Evolutionary conservation across 345 rosid genomes (phyloP), one percentile per base, ranked within the genome.

Genomic region (Populus pruinosa): DNA sequence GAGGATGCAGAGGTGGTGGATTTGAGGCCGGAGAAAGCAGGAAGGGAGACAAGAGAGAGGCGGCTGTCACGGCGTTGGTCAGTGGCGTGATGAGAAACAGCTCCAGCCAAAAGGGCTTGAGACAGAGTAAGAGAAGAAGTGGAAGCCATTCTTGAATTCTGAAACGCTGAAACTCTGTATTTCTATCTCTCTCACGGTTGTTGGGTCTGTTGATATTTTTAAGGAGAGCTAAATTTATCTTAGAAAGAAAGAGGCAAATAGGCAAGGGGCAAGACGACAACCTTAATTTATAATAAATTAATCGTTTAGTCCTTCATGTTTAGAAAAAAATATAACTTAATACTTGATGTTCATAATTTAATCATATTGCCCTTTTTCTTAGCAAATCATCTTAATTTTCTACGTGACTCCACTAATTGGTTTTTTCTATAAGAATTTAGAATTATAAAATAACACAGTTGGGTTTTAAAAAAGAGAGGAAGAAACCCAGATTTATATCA

Each of bases 41-140:
- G 91, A 4, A 85, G n/a, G n/a, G 91, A 78, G 77, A 0, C 87
- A 13, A 36, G 90, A 83, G 53, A 82, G 73, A 0, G 91, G 80
- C 63, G 83, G 78, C 59, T 87, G 36, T 56, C 69, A 82, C 83
- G 50, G 35, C 84, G 70, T 17, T 78, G 84, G n/a, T 81, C 67
- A 39, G 87, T 83, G 76, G 70, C 88, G 66, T 85, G 83, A 78
- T 82, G 77, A 41, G 92, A 85, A 76, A 84, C 77, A 70, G 91
- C 85, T 35, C 89, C 86, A 31, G 88, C 80, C 16, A 90, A 79
- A 64, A 90, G 89, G 70, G 86, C 86, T 67, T 88, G 94, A 6
- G 93, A 87, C 53, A 89, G 87, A 8, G 86, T 74, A 35, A 83
- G 74, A 75, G 97, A 88, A 9, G 91, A 88, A 78, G 92, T 81